Base-by-base conservation (phyloP, 2,329 filamentous ascomycete species). In the Coleophoma cylindrospora region DNA sequence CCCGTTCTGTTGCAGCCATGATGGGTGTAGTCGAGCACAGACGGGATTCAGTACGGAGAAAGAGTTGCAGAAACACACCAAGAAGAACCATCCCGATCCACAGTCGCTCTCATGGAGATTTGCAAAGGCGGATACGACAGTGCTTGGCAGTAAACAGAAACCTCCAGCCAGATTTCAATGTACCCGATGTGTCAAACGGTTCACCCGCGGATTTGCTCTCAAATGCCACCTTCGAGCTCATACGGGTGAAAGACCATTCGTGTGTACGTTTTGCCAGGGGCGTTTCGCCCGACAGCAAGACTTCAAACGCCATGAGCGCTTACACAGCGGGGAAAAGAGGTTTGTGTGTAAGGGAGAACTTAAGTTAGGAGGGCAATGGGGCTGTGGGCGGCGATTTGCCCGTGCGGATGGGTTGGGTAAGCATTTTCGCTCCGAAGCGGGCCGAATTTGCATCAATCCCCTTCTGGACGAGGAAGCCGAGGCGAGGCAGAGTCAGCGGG, bases 161-260 rank as follows among this genome's bases (percentile, higher is more conserved):
- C 10, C 10, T 40, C 38, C 38, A 12, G 10, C 38, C 9, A 17
- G 9, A 9, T 40, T 40, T 17, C 38, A 17, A 41, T 48, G 50
- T 34, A 15, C 15, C 2, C 10, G n/a, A 4, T 48, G 45, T 22
- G 4, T n/a, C 13, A 48, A 48, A 19, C 4, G 40, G 8, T 51
- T 48, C 21, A 45, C 50, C 15, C 45, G 50, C 14, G 40, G 34
- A 27, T 44, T 40, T n/a, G 47, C 43, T 11, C 44, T 50, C n/a
- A 46, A 44, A n/a, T 49, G 43, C 22, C 91, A 96, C 61, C 70
- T 91, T 34, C 80, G 90, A 53, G 90, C 87, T 1, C 91, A 96
- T 66, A 91, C 81, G 50, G 89, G 91, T 57, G 87, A 91, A 58
- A 83, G 91, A 1, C 84, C 88, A 0, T 92, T 87, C 66, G 75